Evolutionary conservation across 2,329 filamentous ascomycete genomes (phyloP), one percentile per base, ranked within the genome.

Genomic region (Alternaria sp.): DNA sequence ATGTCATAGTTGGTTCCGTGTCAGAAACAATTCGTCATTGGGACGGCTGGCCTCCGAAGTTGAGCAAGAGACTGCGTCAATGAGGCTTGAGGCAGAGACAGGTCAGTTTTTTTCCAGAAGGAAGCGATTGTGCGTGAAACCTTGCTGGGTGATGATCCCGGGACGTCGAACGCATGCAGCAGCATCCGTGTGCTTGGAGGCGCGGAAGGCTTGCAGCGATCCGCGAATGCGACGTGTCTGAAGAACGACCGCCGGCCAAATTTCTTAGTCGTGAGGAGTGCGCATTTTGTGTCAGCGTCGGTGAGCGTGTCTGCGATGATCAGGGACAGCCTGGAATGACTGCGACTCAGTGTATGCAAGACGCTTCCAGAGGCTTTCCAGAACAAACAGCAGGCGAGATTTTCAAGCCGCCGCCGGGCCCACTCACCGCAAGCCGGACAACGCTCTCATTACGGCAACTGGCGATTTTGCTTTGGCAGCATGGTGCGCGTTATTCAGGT

Each of bases 141-240:
- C 49, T 58, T 65, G 58, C 63, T 63, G 64, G 39, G 66, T 58
- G 54, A 30, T 18, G 44, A 66, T 62, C 65, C 69, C 54, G 59
- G 68, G 54, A 71, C 57, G 59, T 71, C 70, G 71, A 74, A 70
- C 55, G 64, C 63, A 63, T 73, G 64, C 72, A 71, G 65, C 60
- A 63, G 65, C 61, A 63, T 69, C 70, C 70, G 67, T 69, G 70
- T 63, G 59, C 61, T 58, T 73, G 70, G 70, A 62, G 55, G 63
- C 52, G 70, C 72, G 69, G 71, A 67, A 68, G 72, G 71, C 69
- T 69, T 75, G 72, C 67, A 73, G 67, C 61, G 66, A 75, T 73
- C 65, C 66, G 64, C 57, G 54, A 63, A 65, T 66, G 69, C 66
- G 64, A 70, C 70, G 59, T 59, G 69, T 72, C 60, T 69, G 64